phyloP scores from a whole-genome alignment of 1,284 basidiomycete species.

The Rhodotorula sp. region DNA sequence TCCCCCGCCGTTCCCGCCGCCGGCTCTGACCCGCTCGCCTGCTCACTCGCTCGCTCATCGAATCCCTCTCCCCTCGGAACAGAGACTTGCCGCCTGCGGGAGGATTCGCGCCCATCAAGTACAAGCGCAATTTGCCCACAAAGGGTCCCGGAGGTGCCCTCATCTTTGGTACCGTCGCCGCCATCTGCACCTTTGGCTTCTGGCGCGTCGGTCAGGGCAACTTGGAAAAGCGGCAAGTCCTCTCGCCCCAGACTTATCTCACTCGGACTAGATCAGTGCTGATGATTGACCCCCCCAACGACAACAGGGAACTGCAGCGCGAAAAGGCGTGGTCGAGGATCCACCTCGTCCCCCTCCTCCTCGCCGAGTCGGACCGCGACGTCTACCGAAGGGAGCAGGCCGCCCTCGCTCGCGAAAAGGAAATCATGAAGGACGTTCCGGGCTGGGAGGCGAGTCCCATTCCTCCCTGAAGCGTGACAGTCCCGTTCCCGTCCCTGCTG shows the following conservation, averaged over 20 bases:
- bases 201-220: slow-evolving; percentile 87
- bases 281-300: not conserved
- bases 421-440: slow-evolving; percentile 92
- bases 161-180: slow-evolving; percentile 79
- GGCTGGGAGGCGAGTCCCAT: slow-evolving; percentile 79
- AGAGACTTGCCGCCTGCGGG: slow-evolving; percentile 95
- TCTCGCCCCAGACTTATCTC: not conserved
- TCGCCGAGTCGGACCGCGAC: slow-evolving; percentile 40
- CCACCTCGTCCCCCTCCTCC: slow-evolving; percentile 76
- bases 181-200: slow-evolving; percentile 87
- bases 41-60: not conserved
- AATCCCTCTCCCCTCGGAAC: slow-evolving; percentile 5
- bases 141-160: slow-evolving; percentile 84
- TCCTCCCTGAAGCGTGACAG: not conserved
- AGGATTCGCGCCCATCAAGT: slow-evolving; percentile 88
- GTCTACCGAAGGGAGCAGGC: slow-evolving; percentile 75
- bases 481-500: not conserved
- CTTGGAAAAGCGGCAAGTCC: slow-evolving; percentile 80
- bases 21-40: not conserved
- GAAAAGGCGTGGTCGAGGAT: slow-evolving; percentile 96
- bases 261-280: no score
- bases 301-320: slow-evolving; percentile 78
- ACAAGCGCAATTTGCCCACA: slow-evolving; percentile 92
- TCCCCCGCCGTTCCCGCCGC: not conserved
- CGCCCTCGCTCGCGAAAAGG: slow-evolving; percentile 74